Evolutionary conservation across 169 alveolate genomes (phyloP), one percentile per base, ranked within the genome.

Genomic region (Plasmodium vivax): DNA sequence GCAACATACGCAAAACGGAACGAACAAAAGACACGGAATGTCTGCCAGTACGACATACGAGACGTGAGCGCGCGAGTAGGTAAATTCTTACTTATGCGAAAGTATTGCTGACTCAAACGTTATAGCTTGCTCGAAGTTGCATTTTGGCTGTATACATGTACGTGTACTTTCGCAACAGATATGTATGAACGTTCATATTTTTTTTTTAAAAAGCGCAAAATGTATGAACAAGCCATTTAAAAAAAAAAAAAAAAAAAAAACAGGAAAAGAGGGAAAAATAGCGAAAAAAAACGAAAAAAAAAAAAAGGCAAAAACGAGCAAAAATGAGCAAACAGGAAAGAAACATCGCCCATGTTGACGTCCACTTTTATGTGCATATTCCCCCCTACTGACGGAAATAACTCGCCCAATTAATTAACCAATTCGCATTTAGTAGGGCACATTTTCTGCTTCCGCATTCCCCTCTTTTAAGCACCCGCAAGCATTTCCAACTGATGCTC

Each of bases 21-120:
- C 62, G 30, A 68, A 32, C 36, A 68, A 38, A 34, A 47, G 45
- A 34, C 51, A 56, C 30, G 32, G 32, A 32, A 36, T 32, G 8
- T 62, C 80, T 85, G 23, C 54, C 62, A 85, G 80, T 77, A 85
- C 79, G 81, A 75, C 93, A 85, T 75, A 85, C 58, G 23, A 81
- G 27, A 74, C 38, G 58, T 74, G 62, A 30, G 68, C 32, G 32
- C 68, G 80, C 32, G 71, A 51, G 85, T 51, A 85, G 93, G 71
- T 32, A 54, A 74, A 45, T 85, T 85, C 93, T 75, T 85, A 85
- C 27, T 75, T 27, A 51, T 38, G 27, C 74, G 51, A 43, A 43
- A 72, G 23, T 72, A 47, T 32, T 81, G 34, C 62, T 81, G 43
- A 19, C 16, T 6, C 62, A 43, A 81, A 81, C 32, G 43, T 81